Evolutionary conservation across 164 flowering plant species (phyloP), one percentile per base, ranked within the genome.

Genomic region (Echeveria elegans): DNA sequence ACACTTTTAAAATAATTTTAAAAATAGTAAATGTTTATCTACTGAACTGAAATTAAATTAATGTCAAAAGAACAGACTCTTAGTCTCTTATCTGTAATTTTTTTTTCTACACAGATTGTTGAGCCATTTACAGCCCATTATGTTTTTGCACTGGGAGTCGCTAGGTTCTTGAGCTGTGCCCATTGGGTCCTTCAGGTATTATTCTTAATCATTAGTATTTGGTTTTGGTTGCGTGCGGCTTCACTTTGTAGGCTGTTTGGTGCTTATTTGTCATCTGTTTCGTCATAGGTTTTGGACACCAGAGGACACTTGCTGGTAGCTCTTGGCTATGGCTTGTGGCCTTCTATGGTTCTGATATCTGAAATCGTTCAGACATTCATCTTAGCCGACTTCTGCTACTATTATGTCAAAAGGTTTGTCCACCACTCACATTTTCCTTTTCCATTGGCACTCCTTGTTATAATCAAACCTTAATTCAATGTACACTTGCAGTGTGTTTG

Each of bases 121-220:
- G 97, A 94, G 74, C 90, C 98, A 70, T 91, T 94, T 74, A 94
- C 98, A 11, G 97, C 98, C 73, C 97, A 94, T 77, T 94, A 90
- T 78, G 96, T 94, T 37, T 94, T 94, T 82, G 97, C 98, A 53
- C 68, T 91, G 77, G 97, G 98, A n/a, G 84, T 94, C 61, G 96
- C 98, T n/a, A 88, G 97, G 79, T 91, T 94, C 82, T 77, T 94
- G 75, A 91, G 95, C 84, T 94, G 98, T 82, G 97, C 99, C 56
- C 99, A 94, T 75, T 91, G 99, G 97, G 95, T 94, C 63, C 95
- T 94, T 59, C 99, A 94, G 97, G 99, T 94, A 69, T 72, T 56
- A n/a, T 5, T 28, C n/a, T n/a, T n/a, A n/a, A n/a, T 56, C 31
- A 3, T 32, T 2, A 7, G n/a, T n/a, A 31, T 30, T 66, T 28